Conservation (phyloP, 106 monocot genomes). For the Allium cepa region DNA sequence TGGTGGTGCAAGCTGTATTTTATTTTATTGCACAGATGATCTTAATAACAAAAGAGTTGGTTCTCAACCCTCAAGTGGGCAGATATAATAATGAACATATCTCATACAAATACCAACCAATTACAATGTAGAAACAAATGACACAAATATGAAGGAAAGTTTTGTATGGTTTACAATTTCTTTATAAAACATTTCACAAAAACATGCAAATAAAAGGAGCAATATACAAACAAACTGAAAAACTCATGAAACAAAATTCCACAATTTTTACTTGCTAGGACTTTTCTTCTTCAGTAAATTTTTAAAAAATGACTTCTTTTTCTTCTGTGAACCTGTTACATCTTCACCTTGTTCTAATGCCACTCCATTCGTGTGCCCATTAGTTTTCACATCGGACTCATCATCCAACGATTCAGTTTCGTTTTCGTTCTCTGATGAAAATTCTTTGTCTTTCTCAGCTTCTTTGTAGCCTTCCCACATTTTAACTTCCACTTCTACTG, state of each 20-base stretch:
- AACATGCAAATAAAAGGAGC: not conserved
- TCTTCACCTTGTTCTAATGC: slow-evolving; percentile 18
- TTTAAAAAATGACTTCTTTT: slow-evolving; percentile 25
- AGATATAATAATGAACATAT: too few species aligned
- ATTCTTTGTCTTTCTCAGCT: slow-evolving; percentile 13
- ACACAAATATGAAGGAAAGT: not conserved
- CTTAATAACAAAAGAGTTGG: too few species aligned
- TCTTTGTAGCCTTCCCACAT: slow-evolving; percentile 11
- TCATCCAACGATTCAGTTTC: slow-evolving; percentile 27
- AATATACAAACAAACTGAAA: not conserved
- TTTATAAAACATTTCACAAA: not conserved
- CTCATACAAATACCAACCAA: not conserved
- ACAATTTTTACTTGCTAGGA: not conserved
- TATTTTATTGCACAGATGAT: too few species aligned
- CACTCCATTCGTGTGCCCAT: slow-evolving; percentile 18
- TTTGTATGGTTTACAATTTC: not conserved
- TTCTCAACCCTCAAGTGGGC: too few species aligned
- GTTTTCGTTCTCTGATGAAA: slow-evolving; percentile 20
- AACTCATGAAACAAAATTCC: not conserved
- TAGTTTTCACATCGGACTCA: slow-evolving; percentile 31
- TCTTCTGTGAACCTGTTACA: slow-evolving; percentile 33
- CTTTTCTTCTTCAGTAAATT: slow-evolving; percentile 10
- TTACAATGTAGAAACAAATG: not conserved
- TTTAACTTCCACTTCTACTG: slow-evolving; percentile 8
- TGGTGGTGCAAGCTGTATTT: too few species aligned